phyloP scores from a whole-genome alignment of 2,329 filamentous ascomycete species.

The Scolecobasidium constrictum region DNA sequence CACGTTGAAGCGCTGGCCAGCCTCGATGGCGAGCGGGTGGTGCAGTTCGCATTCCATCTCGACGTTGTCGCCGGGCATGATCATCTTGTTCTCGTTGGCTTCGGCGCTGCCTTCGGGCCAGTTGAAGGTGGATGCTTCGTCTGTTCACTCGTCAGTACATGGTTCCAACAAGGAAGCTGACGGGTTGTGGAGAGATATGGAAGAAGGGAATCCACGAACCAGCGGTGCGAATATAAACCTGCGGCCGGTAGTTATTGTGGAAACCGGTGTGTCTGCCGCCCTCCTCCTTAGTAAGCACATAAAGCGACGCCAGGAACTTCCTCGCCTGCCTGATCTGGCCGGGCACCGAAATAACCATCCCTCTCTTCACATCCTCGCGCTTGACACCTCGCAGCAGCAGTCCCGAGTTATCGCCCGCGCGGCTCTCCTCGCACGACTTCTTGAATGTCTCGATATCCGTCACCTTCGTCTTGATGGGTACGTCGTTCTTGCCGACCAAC shows the following conservation, averaged over 20 bases:
- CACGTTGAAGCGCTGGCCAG: constrained; percentile 94
- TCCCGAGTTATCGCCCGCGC: constrained; percentile 96
- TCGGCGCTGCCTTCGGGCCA: constrained; percentile 81
- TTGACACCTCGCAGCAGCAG: constrained; percentile 91
- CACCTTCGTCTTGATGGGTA: constrained; percentile 94
- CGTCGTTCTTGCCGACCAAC: constrained; percentile 74
- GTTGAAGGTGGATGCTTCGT: constrained; percentile 62
- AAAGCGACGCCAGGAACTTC: constrained; percentile 92
- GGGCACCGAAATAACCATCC: constrained; percentile 86
- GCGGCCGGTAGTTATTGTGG: constrained; percentile 89
- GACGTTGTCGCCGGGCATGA: constrained; percentile 98
- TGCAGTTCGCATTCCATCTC: constrained; percentile 89
- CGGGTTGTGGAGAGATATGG: constrained; percentile 19
- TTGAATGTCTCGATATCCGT: constrained; percentile 99
- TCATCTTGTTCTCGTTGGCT: constrained; percentile 55
- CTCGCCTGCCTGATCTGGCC: constrained; percentile 76
- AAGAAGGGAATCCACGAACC: constrained; percentile 42
- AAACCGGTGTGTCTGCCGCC: constrained; percentile 96
- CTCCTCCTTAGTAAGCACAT: constrained; percentile 95
- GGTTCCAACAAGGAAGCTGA: no score
- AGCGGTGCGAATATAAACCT: constrained; percentile 91
- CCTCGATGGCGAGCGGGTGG: constrained; percentile 77
- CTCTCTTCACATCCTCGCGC: constrained; percentile 86
- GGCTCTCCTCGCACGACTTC: constrained; percentile 95
- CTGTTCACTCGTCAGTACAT: constrained; percentile 20